Percentiles rank a stretch among this genome's conserved stretches.
These are phyloP conservation scores for Hansfordia pulvinata DNA, from an alignment of 2,329 filamentous ascomycete species.

Conservation along the genomic window DNA sequence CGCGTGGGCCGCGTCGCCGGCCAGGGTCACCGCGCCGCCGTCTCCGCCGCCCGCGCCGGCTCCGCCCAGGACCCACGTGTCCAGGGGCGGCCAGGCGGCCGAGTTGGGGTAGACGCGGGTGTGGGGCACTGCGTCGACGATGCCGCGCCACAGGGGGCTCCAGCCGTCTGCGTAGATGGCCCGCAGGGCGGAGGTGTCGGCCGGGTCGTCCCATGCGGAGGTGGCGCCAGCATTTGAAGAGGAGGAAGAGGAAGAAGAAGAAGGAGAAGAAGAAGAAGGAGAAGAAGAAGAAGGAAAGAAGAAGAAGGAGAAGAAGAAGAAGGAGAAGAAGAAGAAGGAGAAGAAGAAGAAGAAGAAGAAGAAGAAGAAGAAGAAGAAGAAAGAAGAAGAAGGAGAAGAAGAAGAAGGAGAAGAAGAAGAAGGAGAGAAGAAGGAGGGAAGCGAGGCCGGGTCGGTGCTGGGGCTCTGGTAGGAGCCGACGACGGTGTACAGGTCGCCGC, in stretches of 20 bases:
- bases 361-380: no score
- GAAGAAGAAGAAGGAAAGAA: no score
- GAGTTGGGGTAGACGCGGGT: slow-evolving; percentile 27
- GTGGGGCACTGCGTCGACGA: slow-evolving; percentile 25
- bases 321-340: no score
- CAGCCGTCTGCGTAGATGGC: slow-evolving; percentile 25
- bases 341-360: no score
- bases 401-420: no score
- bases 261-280: no score
- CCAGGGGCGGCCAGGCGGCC: slow-evolving; percentile 21
- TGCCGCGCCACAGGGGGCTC: slow-evolving; percentile 23
- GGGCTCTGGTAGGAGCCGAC: slow-evolving; percentile 26
- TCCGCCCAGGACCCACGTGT: slow-evolving; percentile 26
- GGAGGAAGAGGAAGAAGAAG: no score
- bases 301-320: no score
- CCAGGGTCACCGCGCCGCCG: slow-evolving; percentile 19
- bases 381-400: no score
- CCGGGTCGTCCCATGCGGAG: slow-evolving; percentile 27
- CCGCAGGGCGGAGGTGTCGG: slow-evolving; percentile 20
- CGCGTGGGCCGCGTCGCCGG: slow-evolving; percentile 25
- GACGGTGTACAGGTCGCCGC: slow-evolving; percentile 23
- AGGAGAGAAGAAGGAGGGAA: no score
- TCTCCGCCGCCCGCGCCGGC: no score
- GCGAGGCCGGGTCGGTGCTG: slow-evolving; percentile 14
- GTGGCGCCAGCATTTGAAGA: no score